phyloP scores from a whole-genome alignment of 139 green algal genomes.

The Closterium sp. region DNA sequence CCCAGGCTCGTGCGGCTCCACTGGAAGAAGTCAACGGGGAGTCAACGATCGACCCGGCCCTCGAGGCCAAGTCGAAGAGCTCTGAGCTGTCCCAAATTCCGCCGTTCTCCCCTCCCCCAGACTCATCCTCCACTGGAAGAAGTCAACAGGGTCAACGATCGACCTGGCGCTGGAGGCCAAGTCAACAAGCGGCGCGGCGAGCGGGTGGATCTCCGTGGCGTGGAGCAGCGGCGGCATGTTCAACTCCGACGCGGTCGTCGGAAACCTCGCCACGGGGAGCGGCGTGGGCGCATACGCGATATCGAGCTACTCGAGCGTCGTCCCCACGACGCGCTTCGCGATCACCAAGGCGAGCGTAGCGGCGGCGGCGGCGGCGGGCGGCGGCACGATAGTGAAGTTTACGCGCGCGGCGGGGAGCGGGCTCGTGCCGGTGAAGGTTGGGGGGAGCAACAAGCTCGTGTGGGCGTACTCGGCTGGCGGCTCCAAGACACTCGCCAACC shows the following conservation, averaged over 20 bases:
- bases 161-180: too few relatives aligned
- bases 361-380: too few relatives aligned
- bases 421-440: neutral
- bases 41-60: neutral
- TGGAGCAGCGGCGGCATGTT: neutral
- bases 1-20: neutral
- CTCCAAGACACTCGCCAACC: neutral
- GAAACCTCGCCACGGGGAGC: neutral
- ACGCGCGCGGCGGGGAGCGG: neutral
- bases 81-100: too few relatives aligned
- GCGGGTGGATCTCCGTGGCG: neutral
- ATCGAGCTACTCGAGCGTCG: neutral
- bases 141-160: too few relatives aligned
- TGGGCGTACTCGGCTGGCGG: neutral
- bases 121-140: too few relatives aligned
- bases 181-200: neutral
- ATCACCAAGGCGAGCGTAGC: neutral
- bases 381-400: neutral
- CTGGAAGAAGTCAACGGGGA: neutral
- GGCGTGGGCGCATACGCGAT: neutral
- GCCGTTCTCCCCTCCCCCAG: too few relatives aligned
- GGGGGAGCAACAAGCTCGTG: neutral
- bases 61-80: neutral
- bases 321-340: neutral
- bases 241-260: neutral